Percentiles rank a stretch among this genome's conserved stretches.
phyloP scores from a whole-genome alignment of 176 grass and related monocot genomes.

The Typha latifolia region DNA sequence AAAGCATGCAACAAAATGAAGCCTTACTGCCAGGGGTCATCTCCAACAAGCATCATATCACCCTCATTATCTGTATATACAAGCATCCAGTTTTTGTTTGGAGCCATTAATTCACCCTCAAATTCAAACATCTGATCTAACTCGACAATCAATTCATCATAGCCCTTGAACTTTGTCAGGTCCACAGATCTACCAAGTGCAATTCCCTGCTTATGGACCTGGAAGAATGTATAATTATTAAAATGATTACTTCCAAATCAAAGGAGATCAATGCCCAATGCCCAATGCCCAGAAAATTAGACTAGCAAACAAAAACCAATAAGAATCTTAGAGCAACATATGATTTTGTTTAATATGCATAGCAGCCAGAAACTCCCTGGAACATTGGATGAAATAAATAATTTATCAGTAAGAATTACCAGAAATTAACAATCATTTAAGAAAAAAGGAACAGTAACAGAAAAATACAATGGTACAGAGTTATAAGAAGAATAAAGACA shows the following conservation, averaged over 20 bases:
- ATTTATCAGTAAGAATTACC: too few relatives aligned
- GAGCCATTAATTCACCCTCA: constrained; percentile 42
- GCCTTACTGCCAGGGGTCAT: constrained; percentile 93
- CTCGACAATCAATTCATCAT: constrained; percentile 56
- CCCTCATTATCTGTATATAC: constrained; percentile 91
- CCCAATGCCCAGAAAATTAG: not conserved
- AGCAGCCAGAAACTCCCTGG: too few relatives aligned
- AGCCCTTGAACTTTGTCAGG: constrained; percentile 75
- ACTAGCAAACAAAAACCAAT: not conserved
- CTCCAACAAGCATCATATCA: constrained; percentile 99
- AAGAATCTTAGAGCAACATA: too few relatives aligned
- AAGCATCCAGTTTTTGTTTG: constrained; percentile 64
- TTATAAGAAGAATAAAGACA: too few relatives aligned
- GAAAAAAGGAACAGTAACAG: too few relatives aligned
- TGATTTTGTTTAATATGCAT: too few relatives aligned
- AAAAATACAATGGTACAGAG: too few relatives aligned
- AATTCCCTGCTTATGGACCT: constrained; percentile 92
- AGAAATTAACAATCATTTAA: too few relatives aligned
- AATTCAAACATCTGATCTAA: constrained; percentile 95
- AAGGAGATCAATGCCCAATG: not conserved
- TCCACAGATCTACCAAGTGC: constrained; percentile 89
- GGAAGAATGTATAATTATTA: constrained; percentile 13
- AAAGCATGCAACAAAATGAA: not conserved
- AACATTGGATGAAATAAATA: too few relatives aligned
- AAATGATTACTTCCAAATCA: not conserved